Evolutionary conservation across 2,329 filamentous ascomycete species (phyloP).

Genomic region (Fusarium papillatum): DNA sequence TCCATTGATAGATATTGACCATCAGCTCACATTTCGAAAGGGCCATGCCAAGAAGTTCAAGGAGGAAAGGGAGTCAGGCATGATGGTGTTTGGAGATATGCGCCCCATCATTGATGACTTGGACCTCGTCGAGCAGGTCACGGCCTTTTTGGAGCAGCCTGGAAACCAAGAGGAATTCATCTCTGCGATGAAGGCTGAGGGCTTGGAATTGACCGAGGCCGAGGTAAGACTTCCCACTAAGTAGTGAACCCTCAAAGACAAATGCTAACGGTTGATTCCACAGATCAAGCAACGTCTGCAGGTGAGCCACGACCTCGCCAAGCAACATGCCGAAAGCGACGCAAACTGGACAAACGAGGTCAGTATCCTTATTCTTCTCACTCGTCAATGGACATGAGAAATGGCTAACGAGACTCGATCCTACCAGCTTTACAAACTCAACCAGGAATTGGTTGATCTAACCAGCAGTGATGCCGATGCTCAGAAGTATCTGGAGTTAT

Average conservation of each 20-base stretch:
- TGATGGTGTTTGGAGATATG: too few relatives aligned
- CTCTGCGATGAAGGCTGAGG: background rate
- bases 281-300: background rate
- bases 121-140: too few relatives aligned
- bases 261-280: background rate
- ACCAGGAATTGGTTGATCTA: background rate
- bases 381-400: background rate
- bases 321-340: background rate
- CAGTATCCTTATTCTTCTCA: background rate
- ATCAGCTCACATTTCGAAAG: background rate
- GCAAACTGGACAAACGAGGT: background rate
- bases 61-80: too few relatives aligned
- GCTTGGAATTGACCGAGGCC: background rate
- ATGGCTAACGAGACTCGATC: background rate
- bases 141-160: background rate
- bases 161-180: background rate
- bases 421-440: background rate
- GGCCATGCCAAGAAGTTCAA: too few relatives aligned
- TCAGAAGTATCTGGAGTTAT: background rate
- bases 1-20: background rate
- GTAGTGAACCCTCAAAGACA: background rate
- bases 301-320: background rate
- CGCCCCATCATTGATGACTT: too few relatives aligned
- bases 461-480: background rate
- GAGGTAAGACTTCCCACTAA: background rate